phyloP scores from a whole-genome alignment of 257 asterid genomes.

The Salvia splendens region DNA sequence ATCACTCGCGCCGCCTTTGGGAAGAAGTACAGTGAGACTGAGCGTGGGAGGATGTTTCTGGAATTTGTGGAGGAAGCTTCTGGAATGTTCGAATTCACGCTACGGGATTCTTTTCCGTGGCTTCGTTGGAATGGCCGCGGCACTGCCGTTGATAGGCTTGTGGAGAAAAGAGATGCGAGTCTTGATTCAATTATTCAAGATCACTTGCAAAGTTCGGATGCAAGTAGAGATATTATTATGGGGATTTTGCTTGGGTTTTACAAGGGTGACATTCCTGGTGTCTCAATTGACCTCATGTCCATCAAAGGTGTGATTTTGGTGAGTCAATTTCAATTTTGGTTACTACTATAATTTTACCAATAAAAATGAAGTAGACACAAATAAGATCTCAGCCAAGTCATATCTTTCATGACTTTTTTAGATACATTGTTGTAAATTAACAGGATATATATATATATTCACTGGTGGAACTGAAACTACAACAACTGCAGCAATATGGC shows the following conservation, averaged over 20 bases:
- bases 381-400: too few relatives aligned
- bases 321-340: too few relatives aligned
- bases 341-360: too few relatives aligned
- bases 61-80: neutral
- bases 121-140: slow-evolving; percentile 27
- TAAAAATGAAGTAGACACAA: too few relatives aligned
- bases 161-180: slow-evolving; percentile 18
- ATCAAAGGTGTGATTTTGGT: slow-evolving; percentile 27
- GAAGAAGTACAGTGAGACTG: slow-evolving; percentile 26
- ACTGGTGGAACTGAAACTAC: slow-evolving; percentile 35
- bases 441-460: too few relatives aligned
- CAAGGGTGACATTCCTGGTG: slow-evolving; percentile 22
- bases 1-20: slow-evolving; percentile 31
- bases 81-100: slow-evolving; percentile 1
- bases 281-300: slow-evolving; percentile 6
- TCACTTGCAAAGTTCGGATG: neutral
- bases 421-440: too few relatives aligned
- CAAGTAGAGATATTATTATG: slow-evolving; percentile 9
- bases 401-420: too few relatives aligned
- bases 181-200: slow-evolving; percentile 28
- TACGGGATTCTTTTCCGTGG: slow-evolving; percentile 36
- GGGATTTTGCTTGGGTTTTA: slow-evolving; percentile 32
- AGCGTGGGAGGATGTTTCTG: slow-evolving; percentile 15
- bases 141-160: neutral
- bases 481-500: slow-evolving; percentile 29